Evolutionary conservation across 2,329 filamentous ascomycete genomes (phyloP).

Genomic region (Amauroascus verrucosus): DNA sequence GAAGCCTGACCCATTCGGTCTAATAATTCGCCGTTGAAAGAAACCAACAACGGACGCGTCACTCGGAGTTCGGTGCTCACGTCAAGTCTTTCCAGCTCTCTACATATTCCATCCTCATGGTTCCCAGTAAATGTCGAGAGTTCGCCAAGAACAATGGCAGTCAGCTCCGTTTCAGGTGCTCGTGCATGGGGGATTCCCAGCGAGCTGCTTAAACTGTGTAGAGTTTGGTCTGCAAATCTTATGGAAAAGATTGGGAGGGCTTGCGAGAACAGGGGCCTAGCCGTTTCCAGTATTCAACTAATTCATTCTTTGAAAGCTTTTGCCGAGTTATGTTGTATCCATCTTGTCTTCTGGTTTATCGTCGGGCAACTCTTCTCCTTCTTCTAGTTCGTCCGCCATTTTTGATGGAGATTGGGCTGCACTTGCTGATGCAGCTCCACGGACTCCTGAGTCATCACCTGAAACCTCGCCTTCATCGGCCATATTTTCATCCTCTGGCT

Average conservation of each 20-base stretch:
- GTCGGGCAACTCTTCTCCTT: conserved; percentile 41
- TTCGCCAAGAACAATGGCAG: no score
- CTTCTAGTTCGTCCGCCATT: conserved; percentile 37
- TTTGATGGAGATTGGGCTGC: background rate
- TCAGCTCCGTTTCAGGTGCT: no score
- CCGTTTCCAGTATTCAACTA: background rate
- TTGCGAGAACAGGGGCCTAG: background rate
- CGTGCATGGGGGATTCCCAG: background rate
- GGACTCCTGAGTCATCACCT: conserved; percentile 26
- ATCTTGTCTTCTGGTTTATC: conserved; percentile 49
- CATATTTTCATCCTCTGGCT: conserved; percentile 52
- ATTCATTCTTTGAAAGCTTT: background rate
- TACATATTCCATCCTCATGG: no score
- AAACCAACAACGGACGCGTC: no score
- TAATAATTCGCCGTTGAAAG: no score
- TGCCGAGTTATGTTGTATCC: conserved; percentile 46
- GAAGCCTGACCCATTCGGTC: no score
- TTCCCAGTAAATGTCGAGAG: no score
- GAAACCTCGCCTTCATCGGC: conserved; percentile 41
- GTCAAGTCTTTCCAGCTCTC: no score
- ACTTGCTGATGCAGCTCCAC: conserved; percentile 22
- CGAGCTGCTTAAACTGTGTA: background rate
- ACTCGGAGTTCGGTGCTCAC: no score
- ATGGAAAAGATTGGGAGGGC: background rate
- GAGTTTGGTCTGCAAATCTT: background rate